Conservation (phyloP, 1,139 yeast genomes). For the Torulaspora globosa region DNA sequence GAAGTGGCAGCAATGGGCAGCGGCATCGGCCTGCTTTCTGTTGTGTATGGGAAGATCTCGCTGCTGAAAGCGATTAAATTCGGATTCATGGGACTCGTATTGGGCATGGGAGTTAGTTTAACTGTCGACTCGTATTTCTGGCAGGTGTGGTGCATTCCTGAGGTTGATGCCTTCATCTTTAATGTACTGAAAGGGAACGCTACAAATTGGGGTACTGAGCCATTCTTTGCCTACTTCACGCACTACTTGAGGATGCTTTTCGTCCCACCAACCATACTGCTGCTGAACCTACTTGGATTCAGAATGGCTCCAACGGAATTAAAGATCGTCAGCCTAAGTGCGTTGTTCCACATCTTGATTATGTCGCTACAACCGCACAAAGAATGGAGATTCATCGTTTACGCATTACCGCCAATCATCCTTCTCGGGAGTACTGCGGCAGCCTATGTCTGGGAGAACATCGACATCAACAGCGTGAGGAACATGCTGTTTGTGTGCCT, state of each 20-base stretch:
- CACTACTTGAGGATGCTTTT: conserved; percentile 53
- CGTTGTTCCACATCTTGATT: conserved; percentile 50
- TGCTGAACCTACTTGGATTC: conserved; percentile 40
- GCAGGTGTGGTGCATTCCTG: conserved; percentile 60
- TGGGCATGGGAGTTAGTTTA: conserved; percentile 51
- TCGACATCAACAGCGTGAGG: conserved; percentile 34
- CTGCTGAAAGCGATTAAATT: conserved; percentile 40
- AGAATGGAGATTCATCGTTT: conserved; percentile 88
- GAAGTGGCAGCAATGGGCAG: conserved; percentile 66
- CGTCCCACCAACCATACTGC: conserved; percentile 57
- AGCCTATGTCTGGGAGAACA: conserved; percentile 42
- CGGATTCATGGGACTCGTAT: conserved; percentile 49
- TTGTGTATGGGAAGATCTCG: conserved; percentile 45
- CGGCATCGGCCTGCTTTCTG: conserved; percentile 43
- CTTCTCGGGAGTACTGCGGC: conserved; percentile 64
- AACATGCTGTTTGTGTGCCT: conserved; percentile 38
- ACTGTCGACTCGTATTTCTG: conserved; percentile 75
- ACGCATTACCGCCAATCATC: conserved; percentile 66
- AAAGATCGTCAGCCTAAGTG: conserved; percentile 43
- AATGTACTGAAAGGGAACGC: conserved; percentile 73
- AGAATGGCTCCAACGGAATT: conserved; percentile 39
- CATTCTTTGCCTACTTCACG: conserved; percentile 62
- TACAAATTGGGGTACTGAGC: conserved; percentile 80
- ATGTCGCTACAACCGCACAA: conserved; percentile 88
- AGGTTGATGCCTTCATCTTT: conserved; percentile 63